phyloP scores from a whole-genome alignment of 805 yeast species.

The Candida insectorum region DNA sequence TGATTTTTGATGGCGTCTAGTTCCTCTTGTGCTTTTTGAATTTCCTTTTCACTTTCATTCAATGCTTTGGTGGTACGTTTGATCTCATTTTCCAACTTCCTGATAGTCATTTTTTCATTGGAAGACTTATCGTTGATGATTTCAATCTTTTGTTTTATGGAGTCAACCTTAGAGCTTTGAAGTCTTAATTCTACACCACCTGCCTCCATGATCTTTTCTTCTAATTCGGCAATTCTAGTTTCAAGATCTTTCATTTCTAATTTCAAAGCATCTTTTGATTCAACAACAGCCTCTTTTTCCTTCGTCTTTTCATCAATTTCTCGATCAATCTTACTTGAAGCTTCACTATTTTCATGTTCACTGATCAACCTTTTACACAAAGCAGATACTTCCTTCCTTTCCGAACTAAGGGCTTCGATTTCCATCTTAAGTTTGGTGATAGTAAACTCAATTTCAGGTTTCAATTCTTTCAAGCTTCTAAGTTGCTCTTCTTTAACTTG shows the following conservation, averaged over 20 bases:
- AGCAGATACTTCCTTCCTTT: conserved; percentile 44
- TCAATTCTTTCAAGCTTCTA: conserved; percentile 54
- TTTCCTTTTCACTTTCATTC: conserved; percentile 45
- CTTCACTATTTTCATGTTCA: conserved; percentile 30
- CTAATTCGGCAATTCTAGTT: conserved; percentile 54
- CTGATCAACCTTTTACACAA: conserved; percentile 41
- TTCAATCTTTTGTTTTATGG: conserved; percentile 63
- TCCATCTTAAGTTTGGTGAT: conserved; percentile 62
- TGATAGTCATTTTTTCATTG: conserved; percentile 51
- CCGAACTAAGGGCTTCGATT: conserved; percentile 55
- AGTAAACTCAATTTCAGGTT: conserved; percentile 65
- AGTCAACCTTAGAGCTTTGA: conserved; percentile 80
- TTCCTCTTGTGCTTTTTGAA: conserved; percentile 23
- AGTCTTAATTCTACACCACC: conserved; percentile 85
- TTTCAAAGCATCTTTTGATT: conserved; percentile 34
- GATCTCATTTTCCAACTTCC: conserved; percentile 63
- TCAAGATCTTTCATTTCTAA: conserved; percentile 55
- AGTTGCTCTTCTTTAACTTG: conserved; percentile 60
- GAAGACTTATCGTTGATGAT: conserved; percentile 54
- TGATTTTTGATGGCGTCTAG: conserved; percentile 17
- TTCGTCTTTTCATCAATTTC: conserved; percentile 29
- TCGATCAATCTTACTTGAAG: conserved; percentile 26
- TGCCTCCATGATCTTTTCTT: conserved; percentile 78
- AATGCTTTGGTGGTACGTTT: conserved; percentile 51
- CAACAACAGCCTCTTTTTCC: conserved; percentile 14